Evolutionary conservation across 768 basidiomycete species (phyloP).

Genomic region (Boletus barrowsii): DNA sequence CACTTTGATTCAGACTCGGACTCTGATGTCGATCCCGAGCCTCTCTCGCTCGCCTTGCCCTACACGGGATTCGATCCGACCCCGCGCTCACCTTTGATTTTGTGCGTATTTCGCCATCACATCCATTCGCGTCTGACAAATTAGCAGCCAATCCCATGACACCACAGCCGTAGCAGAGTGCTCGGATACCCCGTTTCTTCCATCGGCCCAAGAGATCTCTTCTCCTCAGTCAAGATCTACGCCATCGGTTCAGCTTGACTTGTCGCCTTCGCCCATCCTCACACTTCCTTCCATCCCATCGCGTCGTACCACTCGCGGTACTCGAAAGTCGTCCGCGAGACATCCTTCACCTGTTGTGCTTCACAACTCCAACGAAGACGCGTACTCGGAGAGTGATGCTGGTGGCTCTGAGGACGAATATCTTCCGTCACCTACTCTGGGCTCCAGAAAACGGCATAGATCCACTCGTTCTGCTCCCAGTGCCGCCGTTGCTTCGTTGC

Average conservation of each 20-base stretch:
- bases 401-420: slow-evolving; percentile 43
- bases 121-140: slow-evolving; percentile 13
- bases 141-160: slow-evolving; percentile 17
- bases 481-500: not conserved
- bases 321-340: slow-evolving; percentile 6
- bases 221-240: slow-evolving; percentile 3
- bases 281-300: not conserved
- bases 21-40: slow-evolving; percentile 28
- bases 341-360: not conserved
- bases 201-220: slow-evolving; percentile 5
- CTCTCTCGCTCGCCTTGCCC: slow-evolving; percentile 16
- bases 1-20: slow-evolving; percentile 30
- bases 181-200: slow-evolving; percentile 13
- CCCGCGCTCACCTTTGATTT: slow-evolving; percentile 18
- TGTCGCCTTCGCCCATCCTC: not conserved
- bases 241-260: not conserved
- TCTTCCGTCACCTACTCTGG: slow-evolving; percentile 36
- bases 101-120: slow-evolving; percentile 16
- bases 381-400: slow-evolving; percentile 37
- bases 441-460: slow-evolving; percentile 34
- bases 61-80: slow-evolving; percentile 6
- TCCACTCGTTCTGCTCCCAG: slow-evolving; percentile 2
- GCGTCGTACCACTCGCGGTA: slow-evolving; percentile 13
- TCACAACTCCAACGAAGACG: slow-evolving; percentile 27
- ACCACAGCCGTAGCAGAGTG: not conserved